Percentiles rank a stretch among this genome's conserved stretches.
Evolutionary conservation across 768 basidiomycete genomes (phyloP).

Genomic region (Hygrocybe coccinea): DNA sequence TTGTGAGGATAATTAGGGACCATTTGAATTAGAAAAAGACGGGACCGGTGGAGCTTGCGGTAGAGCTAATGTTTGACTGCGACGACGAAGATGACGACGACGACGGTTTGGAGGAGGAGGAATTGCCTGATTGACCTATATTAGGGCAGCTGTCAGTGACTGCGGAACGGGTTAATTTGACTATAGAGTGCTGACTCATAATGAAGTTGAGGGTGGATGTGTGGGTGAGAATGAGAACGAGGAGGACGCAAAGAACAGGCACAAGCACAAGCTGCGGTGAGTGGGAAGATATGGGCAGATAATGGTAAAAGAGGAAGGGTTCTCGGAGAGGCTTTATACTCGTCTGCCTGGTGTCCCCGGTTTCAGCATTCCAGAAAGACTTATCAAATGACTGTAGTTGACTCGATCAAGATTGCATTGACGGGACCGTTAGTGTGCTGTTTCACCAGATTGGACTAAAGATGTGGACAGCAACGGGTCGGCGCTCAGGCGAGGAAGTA

Average conservation of each 20-base stretch:
- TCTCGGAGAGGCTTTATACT: not conserved
- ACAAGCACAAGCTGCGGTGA: slow-evolving; percentile 7
- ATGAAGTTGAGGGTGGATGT: not conserved
- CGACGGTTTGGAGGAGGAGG: slow-evolving; percentile 35
- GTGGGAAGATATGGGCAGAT: not conserved
- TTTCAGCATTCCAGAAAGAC: slow-evolving; percentile 13
- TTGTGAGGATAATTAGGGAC: slow-evolving; percentile 3
- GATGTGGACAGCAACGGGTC: too few species aligned
- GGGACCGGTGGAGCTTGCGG: slow-evolving; percentile 47
- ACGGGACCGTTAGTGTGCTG: slow-evolving; percentile 25
- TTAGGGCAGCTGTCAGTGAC: slow-evolving; percentile 33
- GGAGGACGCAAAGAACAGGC: not conserved
- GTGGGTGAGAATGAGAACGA: not conserved
- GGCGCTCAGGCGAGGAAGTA: too few species aligned
- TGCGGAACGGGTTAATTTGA: slow-evolving; percentile 6
- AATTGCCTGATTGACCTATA: slow-evolving; percentile 26
- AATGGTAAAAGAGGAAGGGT: not conserved
- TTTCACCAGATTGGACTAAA: not conserved
- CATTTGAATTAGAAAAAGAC: slow-evolving; percentile 52
- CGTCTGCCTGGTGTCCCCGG: not conserved
- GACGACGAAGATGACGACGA: slow-evolving; percentile 26
- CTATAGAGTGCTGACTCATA: slow-evolving; percentile 2
- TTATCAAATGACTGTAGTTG: slow-evolving; percentile 35
- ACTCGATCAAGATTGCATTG: slow-evolving; percentile 36
- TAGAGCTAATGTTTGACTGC: slow-evolving; percentile 39